Conservation (phyloP, 345 rosid species). For the Aethionema arabicum region DNA sequence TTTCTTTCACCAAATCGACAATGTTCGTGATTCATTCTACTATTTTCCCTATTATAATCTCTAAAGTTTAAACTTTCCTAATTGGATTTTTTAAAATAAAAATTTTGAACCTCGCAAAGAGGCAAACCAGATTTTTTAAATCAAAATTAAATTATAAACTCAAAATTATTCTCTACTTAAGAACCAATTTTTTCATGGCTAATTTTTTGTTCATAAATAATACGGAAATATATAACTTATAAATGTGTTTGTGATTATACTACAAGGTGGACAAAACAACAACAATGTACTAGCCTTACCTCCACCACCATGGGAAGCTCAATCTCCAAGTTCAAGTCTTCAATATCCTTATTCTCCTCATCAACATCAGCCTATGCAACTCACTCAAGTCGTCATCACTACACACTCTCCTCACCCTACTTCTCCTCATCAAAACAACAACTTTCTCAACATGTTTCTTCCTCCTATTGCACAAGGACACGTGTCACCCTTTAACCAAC, state of each 20-base stretch:
- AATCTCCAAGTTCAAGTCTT: conserved; percentile 55
- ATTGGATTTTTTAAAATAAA: too few species aligned
- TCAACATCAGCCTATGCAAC: conserved; percentile 65
- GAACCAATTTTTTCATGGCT: too few species aligned
- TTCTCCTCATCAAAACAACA: conserved; percentile 45
- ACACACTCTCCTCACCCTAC: conserved; percentile 49
- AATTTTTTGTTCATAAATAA: too few species aligned
- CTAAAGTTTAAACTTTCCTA: too few species aligned
- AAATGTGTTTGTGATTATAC: not conserved
- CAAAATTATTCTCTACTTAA: too few species aligned
- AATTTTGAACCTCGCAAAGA: too few species aligned
- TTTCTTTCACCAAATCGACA: too few species aligned
- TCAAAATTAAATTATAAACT: too few species aligned
- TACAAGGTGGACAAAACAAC: conserved; percentile 40
- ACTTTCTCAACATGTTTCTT: conserved; percentile 56
- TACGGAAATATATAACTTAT: not conserved
- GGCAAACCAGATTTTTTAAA: too few species aligned
- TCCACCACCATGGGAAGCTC: conserved; percentile 98
- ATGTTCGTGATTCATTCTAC: too few species aligned
- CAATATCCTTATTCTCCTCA: conserved; percentile 47
- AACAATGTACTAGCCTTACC: conserved; percentile 54
- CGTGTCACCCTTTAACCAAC: conserved; percentile 26
- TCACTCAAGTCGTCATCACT: conserved; percentile 59
- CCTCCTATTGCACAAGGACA: conserved; percentile 46
- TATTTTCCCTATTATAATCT: too few species aligned